These are phyloP conservation scores for Chrysoporthe deuterocubensis DNA, from an alignment of 2,329 filamentous ascomycete genomes.

Conservation along the genomic window DNA sequence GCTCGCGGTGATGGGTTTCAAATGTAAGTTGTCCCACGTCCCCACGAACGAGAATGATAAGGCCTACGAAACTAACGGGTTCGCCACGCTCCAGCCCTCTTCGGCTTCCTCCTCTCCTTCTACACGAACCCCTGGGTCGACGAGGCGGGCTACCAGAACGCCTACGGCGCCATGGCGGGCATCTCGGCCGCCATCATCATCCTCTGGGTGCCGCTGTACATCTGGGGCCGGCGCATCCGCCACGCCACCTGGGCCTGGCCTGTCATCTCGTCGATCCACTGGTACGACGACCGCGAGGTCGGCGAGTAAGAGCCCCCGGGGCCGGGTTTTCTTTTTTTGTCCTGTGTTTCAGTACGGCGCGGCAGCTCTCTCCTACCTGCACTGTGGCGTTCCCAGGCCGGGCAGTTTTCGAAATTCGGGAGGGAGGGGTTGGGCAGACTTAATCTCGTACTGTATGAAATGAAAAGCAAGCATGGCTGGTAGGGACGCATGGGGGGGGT, in stretches of 20 bases:
- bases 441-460: too few species aligned
- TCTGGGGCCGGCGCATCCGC: conserved; percentile 55
- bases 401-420: too few species aligned
- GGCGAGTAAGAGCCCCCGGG: conserved; percentile 47
- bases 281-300: conserved; percentile 58
- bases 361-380: neutral
- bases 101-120: conserved; percentile 63
- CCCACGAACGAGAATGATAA: too few species aligned
- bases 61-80: neutral
- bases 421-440: too few species aligned
- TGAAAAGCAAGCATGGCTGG: too few species aligned
- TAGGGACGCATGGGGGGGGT: too few species aligned
- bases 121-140: conserved; percentile 64
- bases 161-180: conserved; percentile 62
- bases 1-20: conserved; percentile 58
- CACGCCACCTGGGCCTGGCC: conserved; percentile 53
- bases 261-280: conserved; percentile 50
- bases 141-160: conserved; percentile 51
- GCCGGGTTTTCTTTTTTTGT: neutral
- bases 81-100: conserved; percentile 44
- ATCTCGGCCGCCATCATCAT: conserved; percentile 53
- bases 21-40: conserved; percentile 44
- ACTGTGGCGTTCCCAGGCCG: neutral
- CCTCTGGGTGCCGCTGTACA: conserved; percentile 54
- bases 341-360: neutral